A percentile compares a stretch with the other conserved stretches of the same genome.
Conservation (phyloP, 2,329 filamentous ascomycete genomes). For the Fusarium incarnatum region DNA sequence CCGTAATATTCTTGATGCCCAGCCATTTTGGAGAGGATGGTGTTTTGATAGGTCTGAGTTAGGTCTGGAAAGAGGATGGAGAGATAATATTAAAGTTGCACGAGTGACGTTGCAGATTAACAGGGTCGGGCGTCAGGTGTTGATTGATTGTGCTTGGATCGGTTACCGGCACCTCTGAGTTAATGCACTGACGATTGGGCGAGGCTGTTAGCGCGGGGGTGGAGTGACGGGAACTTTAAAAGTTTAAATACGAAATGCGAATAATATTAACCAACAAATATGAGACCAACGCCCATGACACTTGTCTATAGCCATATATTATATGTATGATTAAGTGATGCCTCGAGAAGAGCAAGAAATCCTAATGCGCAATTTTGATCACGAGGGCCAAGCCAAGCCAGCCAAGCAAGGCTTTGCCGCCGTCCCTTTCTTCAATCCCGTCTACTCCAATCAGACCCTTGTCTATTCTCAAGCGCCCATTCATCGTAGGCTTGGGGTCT, state of each 20-base stretch:
- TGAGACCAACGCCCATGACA: not conserved
- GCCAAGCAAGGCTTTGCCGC: not conserved
- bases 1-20: constrained; percentile 28
- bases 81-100: not conserved
- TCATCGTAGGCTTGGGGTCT: constrained; percentile 6
- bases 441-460: not conserved
- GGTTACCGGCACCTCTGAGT: not conserved
- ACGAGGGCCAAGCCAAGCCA: not conserved
- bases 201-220: not conserved
- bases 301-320: not conserved
- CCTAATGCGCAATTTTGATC: not conserved
- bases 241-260: constrained; percentile 28
- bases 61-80: not conserved
- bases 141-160: not conserved
- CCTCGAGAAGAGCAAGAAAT: not conserved
- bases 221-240: constrained; percentile 5
- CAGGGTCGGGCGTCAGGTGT: not conserved
- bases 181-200: not conserved
- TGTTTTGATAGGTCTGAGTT: not conserved
- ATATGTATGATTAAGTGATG: not conserved
- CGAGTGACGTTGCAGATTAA: not conserved
- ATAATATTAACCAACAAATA: not conserved
- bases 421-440: not conserved
- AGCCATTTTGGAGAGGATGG: constrained; percentile 5
- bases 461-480: constrained; percentile 11